These are phyloP conservation scores for Gossypium stocksii DNA, from an alignment of 345 rosid genomes.

Conservation along the genomic window DNA sequence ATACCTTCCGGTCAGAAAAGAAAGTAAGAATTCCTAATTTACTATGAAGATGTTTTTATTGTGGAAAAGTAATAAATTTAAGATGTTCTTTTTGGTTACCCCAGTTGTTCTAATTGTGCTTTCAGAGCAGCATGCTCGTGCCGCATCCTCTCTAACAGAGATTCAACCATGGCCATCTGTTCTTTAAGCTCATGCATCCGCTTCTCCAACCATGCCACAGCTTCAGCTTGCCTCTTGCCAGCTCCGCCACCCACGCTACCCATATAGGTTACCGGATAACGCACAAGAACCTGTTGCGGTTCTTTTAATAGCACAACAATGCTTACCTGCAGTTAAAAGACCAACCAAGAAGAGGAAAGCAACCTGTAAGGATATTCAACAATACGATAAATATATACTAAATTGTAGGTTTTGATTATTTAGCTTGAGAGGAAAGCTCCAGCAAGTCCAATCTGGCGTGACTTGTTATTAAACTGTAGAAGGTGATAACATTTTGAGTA, in stretches of 20 bases:
- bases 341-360: not conserved
- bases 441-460: no score
- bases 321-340: conserved; percentile 48
- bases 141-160: conserved; percentile 66
- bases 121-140: conserved; percentile 52
- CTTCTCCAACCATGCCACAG: conserved; percentile 64
- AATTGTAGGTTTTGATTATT: not conserved
- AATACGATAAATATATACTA: not conserved
- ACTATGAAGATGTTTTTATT: no score
- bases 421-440: not conserved
- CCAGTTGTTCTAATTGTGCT: conserved; percentile 48
- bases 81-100: conserved; percentile 16
- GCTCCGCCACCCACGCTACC: conserved; percentile 24
- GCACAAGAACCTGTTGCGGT: conserved; percentile 48
- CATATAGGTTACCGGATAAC: conserved; percentile 30
- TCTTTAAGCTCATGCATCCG: conserved; percentile 67
- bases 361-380: not conserved
- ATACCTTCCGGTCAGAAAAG: no score
- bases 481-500: no score
- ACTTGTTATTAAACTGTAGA: not conserved
- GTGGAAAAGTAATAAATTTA: no score
- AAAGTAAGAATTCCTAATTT: no score
- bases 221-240: conserved; percentile 38
- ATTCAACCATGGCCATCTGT: conserved; percentile 73
- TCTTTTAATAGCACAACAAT: conserved; percentile 63